Conservation (phyloP, 1,284 basidiomycete species). For the Cutaneotrichosporon cyanovorans region DNA sequence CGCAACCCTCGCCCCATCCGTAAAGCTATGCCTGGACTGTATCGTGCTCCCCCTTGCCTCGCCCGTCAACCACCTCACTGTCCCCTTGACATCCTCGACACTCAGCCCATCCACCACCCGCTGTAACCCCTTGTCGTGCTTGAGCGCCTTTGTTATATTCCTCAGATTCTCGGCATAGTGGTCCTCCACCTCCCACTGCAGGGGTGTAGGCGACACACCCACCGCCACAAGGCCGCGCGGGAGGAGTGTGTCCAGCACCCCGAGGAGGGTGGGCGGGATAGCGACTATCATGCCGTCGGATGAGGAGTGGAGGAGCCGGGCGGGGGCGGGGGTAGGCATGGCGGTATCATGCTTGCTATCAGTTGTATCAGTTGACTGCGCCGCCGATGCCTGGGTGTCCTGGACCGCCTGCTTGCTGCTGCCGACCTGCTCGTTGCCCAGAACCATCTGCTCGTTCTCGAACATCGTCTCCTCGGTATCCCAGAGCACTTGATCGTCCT, state of each 20-base stretch:
- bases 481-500: not conserved
- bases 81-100: constrained; percentile 53
- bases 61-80: constrained; percentile 72
- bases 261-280: constrained; percentile 25
- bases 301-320: constrained; percentile 23
- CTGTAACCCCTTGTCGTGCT: constrained; percentile 14
- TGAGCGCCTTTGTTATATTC: constrained; percentile 36
- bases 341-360: too few species aligned
- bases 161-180: constrained; percentile 34
- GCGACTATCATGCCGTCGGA: constrained; percentile 28
- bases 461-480: not conserved
- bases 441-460: not conserved
- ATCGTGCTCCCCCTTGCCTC: constrained; percentile 57
- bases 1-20: constrained; percentile 58
- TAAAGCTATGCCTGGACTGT: constrained; percentile 68
- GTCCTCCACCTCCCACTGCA: constrained; percentile 2
- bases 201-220: constrained; percentile 21
- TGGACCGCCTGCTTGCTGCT: too few species aligned
- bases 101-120: constrained; percentile 18
- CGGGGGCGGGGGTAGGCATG: constrained; percentile 1
- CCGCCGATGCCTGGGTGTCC: too few species aligned
- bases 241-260: constrained; percentile 40
- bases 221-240: constrained; percentile 40
- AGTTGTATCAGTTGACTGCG: too few species aligned
- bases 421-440: too few species aligned